Percentiles rank a stretch among this genome's conserved stretches.
Conservation (phyloP, 257 asterid species). For the Euphrasia confusa region DNA sequence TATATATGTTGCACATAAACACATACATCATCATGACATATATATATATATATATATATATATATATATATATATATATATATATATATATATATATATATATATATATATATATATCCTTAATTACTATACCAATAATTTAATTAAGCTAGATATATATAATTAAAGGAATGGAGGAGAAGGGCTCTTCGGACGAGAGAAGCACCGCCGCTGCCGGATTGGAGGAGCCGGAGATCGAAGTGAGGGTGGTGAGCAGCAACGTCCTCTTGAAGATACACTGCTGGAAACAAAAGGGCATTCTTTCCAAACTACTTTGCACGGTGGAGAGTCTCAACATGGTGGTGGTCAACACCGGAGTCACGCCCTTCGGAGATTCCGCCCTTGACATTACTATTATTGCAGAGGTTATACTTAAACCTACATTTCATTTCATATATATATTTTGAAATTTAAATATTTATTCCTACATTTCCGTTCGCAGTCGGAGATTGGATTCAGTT, state of each 20-base stretch:
- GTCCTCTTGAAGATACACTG: constrained; percentile 38
- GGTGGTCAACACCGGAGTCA: constrained; percentile 34
- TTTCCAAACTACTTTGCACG: constrained; percentile 30
- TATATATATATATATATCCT: too few relatives aligned
- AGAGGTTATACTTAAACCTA: too few relatives aligned
- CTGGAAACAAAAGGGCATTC: constrained; percentile 34
- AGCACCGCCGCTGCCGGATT: neutral
- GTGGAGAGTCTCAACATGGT: constrained; percentile 39
- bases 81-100: too few relatives aligned
- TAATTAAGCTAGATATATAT: too few relatives aligned
- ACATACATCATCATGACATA: too few relatives aligned
- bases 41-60: too few relatives aligned
- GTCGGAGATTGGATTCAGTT: constrained; percentile 25
- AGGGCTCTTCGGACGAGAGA: constrained; percentile 16
- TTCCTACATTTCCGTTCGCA: neutral
- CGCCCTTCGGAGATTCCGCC: constrained; percentile 30
- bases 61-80: too few relatives aligned
- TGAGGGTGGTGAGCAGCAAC: constrained; percentile 26
- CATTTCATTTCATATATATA: too few relatives aligned
- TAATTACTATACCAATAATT: too few relatives aligned
- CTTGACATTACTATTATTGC: constrained; percentile 42
- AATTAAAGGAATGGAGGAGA: constrained; percentile 21
- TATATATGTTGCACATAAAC: too few relatives aligned
- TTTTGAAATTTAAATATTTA: too few relatives aligned
- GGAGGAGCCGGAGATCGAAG: constrained; percentile 31